Base-by-base conservation (phyloP, 2,329 filamentous ascomycete genomes). In the Aphanocladium album region DNA sequence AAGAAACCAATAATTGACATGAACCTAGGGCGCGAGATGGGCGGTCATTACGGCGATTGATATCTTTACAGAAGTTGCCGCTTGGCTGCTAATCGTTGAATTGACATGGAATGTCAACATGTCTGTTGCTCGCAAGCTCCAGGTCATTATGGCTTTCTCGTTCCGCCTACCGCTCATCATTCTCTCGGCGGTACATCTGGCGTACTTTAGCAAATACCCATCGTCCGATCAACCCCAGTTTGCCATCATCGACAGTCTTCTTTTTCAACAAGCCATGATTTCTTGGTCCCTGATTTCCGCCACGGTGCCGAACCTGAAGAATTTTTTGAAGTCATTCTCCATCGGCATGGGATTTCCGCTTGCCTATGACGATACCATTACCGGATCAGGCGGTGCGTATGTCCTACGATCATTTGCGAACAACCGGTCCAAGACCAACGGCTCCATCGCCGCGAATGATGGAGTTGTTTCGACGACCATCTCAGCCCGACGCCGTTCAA, bases 291-390 rank as follows among this genome's bases (percentile, higher is more conserved):
- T 68, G 46, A 63, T 66, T 16, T 67, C 65, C 12, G 66, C 66
- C 8, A 67, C 64, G 7, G 56, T 67, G 5, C 67, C 65, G 12
- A 68, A 67, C 60, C 43, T 67, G 19, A 65, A 63, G 25, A 64
- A 64, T n/a, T 67, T 67, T 37, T 57, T 67, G 39, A 66, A 62
- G 46, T 65, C 66, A 11, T 64, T 68, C 37, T 62, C 62, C 27
- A 57, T 60, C 6, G 60, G 62, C 17, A 62, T 66, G 51, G 51
- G 53, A 16, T 50, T 62, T 14, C 62, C 57, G 37, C 50, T 62
- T 8, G 60, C 56, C 14, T 64, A 53, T 30, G 58, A 61, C 27
- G 57, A 61, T n/a, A 60, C 47, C 25, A 60, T 57, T 25, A 60
- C 55, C 25, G 57, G 57, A 2, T 62, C 62, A 4, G 46, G 57